Percentiles rank a stretch among this genome's conserved stretches.
Evolutionary conservation across 2,329 filamentous ascomycete genomes (phyloP).

Genomic region (Phaeophleospora eucalypticola): DNA sequence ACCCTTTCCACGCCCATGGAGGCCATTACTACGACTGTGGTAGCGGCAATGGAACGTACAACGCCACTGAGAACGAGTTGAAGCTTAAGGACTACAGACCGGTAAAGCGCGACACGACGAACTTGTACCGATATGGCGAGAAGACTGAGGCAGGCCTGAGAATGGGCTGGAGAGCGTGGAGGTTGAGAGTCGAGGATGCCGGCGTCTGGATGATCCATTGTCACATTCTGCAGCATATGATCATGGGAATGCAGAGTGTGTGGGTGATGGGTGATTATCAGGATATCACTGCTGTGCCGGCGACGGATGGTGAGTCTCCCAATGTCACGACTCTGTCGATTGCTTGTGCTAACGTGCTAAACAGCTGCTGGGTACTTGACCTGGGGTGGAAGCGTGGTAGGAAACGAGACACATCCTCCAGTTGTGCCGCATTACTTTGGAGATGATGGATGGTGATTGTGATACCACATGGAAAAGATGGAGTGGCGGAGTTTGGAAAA

Average conservation of each 20-base stretch:
- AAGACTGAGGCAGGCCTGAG: constrained; percentile 39
- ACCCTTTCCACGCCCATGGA: constrained; percentile 56
- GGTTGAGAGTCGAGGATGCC: constrained; percentile 49
- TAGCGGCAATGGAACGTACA: constrained; percentile 51
- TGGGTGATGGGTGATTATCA: constrained; percentile 45
- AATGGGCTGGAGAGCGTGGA: constrained; percentile 59
- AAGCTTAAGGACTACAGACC: constrained; percentile 39
- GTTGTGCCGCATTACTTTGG: constrained; percentile 17
- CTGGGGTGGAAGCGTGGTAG: constrained; percentile 44
- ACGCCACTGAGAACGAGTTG: constrained; percentile 47
- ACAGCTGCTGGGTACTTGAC: constrained; percentile 37
- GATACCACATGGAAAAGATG: no score
- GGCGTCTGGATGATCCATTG: constrained; percentile 62
- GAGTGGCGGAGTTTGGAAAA: no score
- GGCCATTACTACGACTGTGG: constrained; percentile 54
- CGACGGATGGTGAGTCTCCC: constrained; percentile 16
- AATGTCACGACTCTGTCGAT: no score
- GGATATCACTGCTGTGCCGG: constrained; percentile 36
- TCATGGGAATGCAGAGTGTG: constrained; percentile 52
- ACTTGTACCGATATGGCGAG: constrained; percentile 52
- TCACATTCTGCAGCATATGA: constrained; percentile 55
- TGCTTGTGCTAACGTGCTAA: constrained; percentile 14
- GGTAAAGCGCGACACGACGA: constrained; percentile 47
- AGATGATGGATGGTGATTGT: no score
- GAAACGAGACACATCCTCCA: constrained; percentile 28